These are phyloP conservation scores for Sarcomyxa edulis DNA, from an alignment of 768 basidiomycete species.

Conservation along the genomic window DNA sequence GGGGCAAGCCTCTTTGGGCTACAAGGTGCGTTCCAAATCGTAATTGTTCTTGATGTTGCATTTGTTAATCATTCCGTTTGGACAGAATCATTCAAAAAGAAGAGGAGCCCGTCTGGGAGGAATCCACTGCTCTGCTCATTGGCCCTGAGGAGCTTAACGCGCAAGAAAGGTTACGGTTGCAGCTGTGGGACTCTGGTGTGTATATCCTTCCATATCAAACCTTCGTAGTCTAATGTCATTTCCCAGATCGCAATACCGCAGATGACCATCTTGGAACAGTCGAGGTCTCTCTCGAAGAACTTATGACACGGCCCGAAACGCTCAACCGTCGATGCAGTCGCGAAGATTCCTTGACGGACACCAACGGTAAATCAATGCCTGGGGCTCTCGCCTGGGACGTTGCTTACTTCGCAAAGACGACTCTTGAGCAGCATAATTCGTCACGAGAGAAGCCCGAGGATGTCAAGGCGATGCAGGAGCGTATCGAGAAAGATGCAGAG, in stretches of 20 bases:
- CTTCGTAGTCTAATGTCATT: neutral
- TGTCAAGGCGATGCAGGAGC: constrained; percentile 27
- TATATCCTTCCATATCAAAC: too few species aligned
- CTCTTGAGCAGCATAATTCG: too few species aligned
- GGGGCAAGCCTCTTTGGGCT: constrained; percentile 62
- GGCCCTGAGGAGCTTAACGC: constrained; percentile 62
- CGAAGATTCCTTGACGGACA: constrained; percentile 35
- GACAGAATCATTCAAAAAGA: constrained; percentile 57
- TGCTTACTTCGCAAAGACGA: constrained; percentile 48
- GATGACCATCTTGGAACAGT: constrained; percentile 47
- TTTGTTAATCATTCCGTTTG: neutral
- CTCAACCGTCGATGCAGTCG: constrained; percentile 44
- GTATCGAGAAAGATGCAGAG: constrained; percentile 36
- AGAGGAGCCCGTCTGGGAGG: constrained; percentile 63
- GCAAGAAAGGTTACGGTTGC: constrained; percentile 56
- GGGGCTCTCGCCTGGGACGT: constrained; percentile 43
- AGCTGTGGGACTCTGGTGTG: constrained; percentile 70
- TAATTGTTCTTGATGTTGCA: neutral
- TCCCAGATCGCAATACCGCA: constrained; percentile 33
- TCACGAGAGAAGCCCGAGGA: constrained; percentile 28
- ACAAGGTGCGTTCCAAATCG: constrained; percentile 34
- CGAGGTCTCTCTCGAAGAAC: constrained; percentile 31
- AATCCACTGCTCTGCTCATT: constrained; percentile 58
- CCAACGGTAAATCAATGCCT: constrained; percentile 21
- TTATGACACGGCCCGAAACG: constrained; percentile 27